Evolutionary conservation across 2,329 filamentous ascomycete genomes (phyloP).

Genomic region (Nigrospora oryzae): DNA sequence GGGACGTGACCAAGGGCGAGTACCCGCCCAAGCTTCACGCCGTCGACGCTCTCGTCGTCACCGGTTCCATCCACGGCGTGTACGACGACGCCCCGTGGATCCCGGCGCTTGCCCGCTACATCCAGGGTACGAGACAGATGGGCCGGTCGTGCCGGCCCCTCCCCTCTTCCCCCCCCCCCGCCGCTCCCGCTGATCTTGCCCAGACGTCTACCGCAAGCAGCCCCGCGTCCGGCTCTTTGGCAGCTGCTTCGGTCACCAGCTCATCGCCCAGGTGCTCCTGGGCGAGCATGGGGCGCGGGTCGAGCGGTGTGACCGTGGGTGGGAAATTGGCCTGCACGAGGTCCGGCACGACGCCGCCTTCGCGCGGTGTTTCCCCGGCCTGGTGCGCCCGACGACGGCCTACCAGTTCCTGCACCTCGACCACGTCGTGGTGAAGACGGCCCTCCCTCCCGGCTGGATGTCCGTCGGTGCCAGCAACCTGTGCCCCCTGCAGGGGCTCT

Average conservation of each 20-base stretch:
- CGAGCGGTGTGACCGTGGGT: constrained; percentile 1
- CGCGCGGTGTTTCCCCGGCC: constrained; percentile 1
- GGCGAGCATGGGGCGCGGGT: constrained; percentile 1
- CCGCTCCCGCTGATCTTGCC: background rate
- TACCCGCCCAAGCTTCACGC: constrained; percentile 1
- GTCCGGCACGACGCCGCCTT: background rate
- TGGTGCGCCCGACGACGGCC: background rate
- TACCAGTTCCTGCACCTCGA: constrained; percentile 6
- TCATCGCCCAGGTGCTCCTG: constrained; percentile 4
- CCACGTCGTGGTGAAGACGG: background rate
- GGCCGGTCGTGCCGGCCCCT: background rate
- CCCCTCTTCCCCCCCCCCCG: background rate
- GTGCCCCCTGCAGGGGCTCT: constrained; percentile 4
- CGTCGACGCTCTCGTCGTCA: constrained; percentile 4
- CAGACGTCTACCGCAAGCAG: constrained; percentile 2
- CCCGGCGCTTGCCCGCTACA: background rate
- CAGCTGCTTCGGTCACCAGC: constrained; percentile 6
- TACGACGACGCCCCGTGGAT: constrained; percentile 5
- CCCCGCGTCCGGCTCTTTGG: constrained; percentile 5
- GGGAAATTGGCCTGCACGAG: constrained; percentile 6
- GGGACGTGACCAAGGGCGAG: background rate
- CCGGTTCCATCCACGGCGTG: constrained; percentile 3
- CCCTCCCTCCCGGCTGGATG: constrained; percentile 2
- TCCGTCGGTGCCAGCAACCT: constrained; percentile 3
- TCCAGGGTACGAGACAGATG: background rate